Evolutionary conservation across 2,329 filamentous ascomycete species (phyloP).

Genomic region (Aureobasidium vineae): DNA sequence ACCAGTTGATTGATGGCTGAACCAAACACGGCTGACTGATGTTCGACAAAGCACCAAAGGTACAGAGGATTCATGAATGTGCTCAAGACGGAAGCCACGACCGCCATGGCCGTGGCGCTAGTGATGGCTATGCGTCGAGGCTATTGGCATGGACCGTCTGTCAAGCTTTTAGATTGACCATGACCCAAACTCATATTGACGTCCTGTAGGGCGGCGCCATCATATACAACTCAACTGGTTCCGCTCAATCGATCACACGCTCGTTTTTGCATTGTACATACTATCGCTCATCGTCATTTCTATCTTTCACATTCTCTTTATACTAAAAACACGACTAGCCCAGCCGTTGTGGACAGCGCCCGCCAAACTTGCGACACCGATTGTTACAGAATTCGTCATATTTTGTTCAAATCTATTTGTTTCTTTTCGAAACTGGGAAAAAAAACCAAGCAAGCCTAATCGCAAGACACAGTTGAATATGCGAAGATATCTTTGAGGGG

Average conservation of each 20-base stretch:
- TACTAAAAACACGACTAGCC: constrained; percentile 1
- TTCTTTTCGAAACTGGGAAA: background rate
- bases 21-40: constrained; percentile 1
- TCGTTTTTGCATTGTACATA: constrained; percentile 10
- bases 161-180: constrained; percentile 23
- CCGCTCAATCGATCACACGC: background rate
- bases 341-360: background rate
- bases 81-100: constrained; percentile 21
- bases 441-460: background rate
- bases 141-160: constrained; percentile 20
- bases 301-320: background rate
- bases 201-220: background rate
- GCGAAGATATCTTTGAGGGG: constrained; percentile 6
- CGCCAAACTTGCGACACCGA: constrained; percentile 23
- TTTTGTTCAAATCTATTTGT: background rate
- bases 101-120: constrained; percentile 9
- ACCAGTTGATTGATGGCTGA: background rate
- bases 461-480: background rate
- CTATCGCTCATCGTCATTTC: background rate
- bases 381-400: constrained; percentile 23
- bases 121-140: constrained; percentile 23
- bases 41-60: background rate
- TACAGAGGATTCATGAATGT: background rate
- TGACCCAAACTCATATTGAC: constrained; percentile 9
- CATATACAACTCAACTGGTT: background rate